Evolutionary conservation across 2,329 filamentous ascomycete species (phyloP), one percentile per base, ranked within the genome.

Genomic region (Penicillium vulpinum): DNA sequence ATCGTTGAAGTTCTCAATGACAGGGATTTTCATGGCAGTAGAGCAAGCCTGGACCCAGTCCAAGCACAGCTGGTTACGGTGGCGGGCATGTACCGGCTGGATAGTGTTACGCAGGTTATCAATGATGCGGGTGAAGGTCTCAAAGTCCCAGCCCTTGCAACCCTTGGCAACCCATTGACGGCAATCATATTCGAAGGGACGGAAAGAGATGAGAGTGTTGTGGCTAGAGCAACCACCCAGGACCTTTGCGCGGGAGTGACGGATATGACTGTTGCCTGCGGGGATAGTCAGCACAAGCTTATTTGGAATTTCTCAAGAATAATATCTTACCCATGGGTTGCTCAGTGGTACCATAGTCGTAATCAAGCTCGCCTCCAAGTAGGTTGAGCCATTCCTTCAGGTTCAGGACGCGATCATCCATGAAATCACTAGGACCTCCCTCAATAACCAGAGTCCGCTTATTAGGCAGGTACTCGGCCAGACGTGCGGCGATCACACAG

Each of bases 181-280:
- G 78, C 90, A 85, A 76, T 96, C 92, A 75, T 95, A 92, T 75
- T 92, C 86, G 71, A 96, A 95, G 8, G 92, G 91, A 26, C 91
- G 86, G 84, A 96, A 96, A 18, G 90, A 94, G 75, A 96, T 96
- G 68, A 96, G 82, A 21, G 92, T 96, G 78, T 96, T 96, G 83
- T 96, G 92, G 58, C 89, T 93, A 43, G 91, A 95, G 82, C 92
- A 96, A 64, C 92, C 92, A 65, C 92, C 92, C 29, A 96, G 84
- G 38, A 96, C 91, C 81, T 96, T 96, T 62, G 92, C 92, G 61
- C 92, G 88, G 15, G 92, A 95, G 80, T 96, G 92, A 63, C 91
- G 87, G 78, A 96, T 96, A 78, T 91, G 84, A 55, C 90, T 94
- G 81, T 96, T 96, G 71, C 91, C 91, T 84, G 77, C 65, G 60